Percentiles rank a stretch among this genome's conserved stretches.
Conservation (phyloP, 2,329 filamentous ascomycete genomes). For the Dryadomyces quercus-mongolicae region DNA sequence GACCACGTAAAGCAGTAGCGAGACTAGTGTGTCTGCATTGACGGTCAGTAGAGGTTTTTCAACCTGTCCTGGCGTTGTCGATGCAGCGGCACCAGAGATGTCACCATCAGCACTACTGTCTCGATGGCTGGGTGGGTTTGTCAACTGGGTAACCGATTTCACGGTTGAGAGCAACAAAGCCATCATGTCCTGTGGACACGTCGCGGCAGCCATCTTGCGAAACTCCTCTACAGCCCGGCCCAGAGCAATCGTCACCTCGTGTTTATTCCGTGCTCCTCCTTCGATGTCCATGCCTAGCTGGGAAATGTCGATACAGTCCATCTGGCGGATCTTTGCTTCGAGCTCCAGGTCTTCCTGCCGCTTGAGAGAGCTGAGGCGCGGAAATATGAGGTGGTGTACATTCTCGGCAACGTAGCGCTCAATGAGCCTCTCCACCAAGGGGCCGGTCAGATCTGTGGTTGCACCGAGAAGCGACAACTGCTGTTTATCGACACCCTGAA, state of each 20-base stretch:
- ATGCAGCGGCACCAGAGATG: background rate
- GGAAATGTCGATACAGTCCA: slow-evolving; percentile 87
- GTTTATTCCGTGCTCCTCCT: slow-evolving; percentile 64
- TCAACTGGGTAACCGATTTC: slow-evolving; percentile 66
- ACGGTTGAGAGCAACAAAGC: slow-evolving; percentile 67
- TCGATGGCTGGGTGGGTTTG: slow-evolving; percentile 31
- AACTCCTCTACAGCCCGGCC: slow-evolving; percentile 77
- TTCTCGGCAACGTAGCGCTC: slow-evolving; percentile 92
- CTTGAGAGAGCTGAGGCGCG: slow-evolving; percentile 65
- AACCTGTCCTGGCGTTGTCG: slow-evolving; percentile 11
- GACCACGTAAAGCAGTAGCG: slow-evolving; percentile 79
- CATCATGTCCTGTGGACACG: slow-evolving; percentile 82
- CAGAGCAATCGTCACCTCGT: slow-evolving; percentile 66
- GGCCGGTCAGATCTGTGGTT: slow-evolving; percentile 86
- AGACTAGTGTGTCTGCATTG: slow-evolving; percentile 87
- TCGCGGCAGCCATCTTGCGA: slow-evolving; percentile 65
- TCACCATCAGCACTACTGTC: background rate
- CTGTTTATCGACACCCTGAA: slow-evolving; percentile 90
- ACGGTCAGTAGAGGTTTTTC: slow-evolving; percentile 49
- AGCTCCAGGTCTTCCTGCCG: slow-evolving; percentile 75
- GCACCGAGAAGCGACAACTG: slow-evolving; percentile 84
- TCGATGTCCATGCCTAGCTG: slow-evolving; percentile 85
- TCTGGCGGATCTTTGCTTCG: slow-evolving; percentile 80
- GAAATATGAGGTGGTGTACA: slow-evolving; percentile 81
- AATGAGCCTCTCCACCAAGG: slow-evolving; percentile 83